Conservation (phyloP, 2,329 filamentous ascomycete genomes). For the Phoma sp. region DNA sequence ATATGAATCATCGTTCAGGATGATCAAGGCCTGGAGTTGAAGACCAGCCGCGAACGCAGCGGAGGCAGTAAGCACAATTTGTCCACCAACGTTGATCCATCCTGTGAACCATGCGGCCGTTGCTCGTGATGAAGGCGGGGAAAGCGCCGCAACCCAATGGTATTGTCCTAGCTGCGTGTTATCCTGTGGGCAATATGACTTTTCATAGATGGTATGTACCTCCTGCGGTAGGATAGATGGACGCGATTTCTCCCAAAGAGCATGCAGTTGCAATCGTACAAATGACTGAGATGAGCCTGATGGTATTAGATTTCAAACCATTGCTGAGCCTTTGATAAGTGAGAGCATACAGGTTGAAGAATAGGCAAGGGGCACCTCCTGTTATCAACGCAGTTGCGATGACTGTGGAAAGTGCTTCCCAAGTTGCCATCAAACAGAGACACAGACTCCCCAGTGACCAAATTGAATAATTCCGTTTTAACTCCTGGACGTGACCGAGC, state of each 20-base stretch:
- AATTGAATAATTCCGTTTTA: constrained; percentile 52
- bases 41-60: constrained; percentile 58
- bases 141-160: constrained; percentile 55
- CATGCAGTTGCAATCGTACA: constrained; percentile 71
- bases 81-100: constrained; percentile 58
- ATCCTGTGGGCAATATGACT: neutral
- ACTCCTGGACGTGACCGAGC: constrained; percentile 34
- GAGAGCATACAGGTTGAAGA: constrained; percentile 53
- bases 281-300: constrained; percentile 53
- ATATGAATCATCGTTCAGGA: constrained; percentile 54
- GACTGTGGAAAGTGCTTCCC: constrained; percentile 59
- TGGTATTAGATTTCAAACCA: neutral
- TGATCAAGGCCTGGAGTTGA: constrained; percentile 55
- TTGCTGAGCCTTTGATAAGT: neutral
- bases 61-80: constrained; percentile 57
- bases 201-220: too few relatives aligned
- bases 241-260: constrained; percentile 74
- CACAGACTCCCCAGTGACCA: constrained; percentile 56
- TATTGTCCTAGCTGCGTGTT: constrained; percentile 50
- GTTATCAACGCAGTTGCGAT: constrained; percentile 55
- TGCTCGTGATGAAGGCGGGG: constrained; percentile 43
- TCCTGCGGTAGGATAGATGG: constrained; percentile 75
- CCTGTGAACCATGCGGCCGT: constrained; percentile 50
- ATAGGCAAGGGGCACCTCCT: constrained; percentile 57
- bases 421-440: constrained; percentile 60